Base-by-base conservation (phyloP, 768 basidiomycete genomes). In the Pleurotus giganteus region DNA sequence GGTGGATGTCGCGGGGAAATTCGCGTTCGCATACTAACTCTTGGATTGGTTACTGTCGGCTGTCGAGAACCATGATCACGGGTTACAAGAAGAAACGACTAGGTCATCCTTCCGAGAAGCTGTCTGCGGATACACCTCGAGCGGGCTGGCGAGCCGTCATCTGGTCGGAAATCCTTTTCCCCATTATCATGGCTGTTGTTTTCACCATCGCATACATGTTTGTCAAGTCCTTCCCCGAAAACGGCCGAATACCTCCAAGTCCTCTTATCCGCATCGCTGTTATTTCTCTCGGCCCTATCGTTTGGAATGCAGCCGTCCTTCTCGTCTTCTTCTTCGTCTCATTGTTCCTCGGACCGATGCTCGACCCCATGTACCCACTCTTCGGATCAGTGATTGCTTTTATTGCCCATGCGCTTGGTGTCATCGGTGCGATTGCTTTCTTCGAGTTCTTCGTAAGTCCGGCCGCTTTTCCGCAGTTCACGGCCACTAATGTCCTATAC, bases 21-120 rank as follows among this genome's bases (percentile, higher is more conserved):
- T 98, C 97, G 34, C 82, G 94, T 28, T 93, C 94, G 19, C 97
- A 99, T 71, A 90, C 83, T 63, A 99, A 98, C 70, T 97, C 96
- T 4, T 99, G 97, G 97, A 96, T 98, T 61, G 96, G 97, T 0
- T 99, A 98, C 71, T 99, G 97, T 69, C 91, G 97, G 51, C 77
- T 99, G 43, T 94, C 94, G n/a, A 81, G 97, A 49, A 99, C 97
- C 15, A 89, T 93, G 84, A 96, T 99, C 66, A 99, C 97, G 15
- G 97, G 97, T n/a, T 99, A 94, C 84, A 98, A 98, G 83, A 92
- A 91, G 78, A 98, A 98, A 81, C 85, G 85, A 61, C 84, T 99
- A 4, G 97, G 97, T 19, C 89, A 94, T 65, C 97, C 97, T 1
- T 98, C 95, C 0, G 96, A 98, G 72, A 98, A 97, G 71, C 80